These are phyloP conservation scores for Candida vaughaniae DNA, from an alignment of 805 yeast species.

Conservation along the genomic window DNA sequence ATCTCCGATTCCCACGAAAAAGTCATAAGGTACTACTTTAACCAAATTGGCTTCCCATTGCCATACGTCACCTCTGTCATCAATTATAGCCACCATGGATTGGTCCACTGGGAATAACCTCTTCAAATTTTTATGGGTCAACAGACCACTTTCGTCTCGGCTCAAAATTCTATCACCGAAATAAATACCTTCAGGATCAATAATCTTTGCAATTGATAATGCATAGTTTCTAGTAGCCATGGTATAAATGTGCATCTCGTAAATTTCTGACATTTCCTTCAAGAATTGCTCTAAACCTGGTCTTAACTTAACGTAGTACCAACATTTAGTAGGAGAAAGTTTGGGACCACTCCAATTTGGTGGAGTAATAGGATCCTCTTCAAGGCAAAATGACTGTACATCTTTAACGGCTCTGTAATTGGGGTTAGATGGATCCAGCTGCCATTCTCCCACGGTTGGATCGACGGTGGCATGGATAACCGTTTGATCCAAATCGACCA, in stretches of 20 bases:
- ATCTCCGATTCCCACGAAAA: constrained; percentile 96
- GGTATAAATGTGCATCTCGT: constrained; percentile 92
- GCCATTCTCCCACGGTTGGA: constrained; percentile 97
- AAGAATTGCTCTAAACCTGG: constrained; percentile 84
- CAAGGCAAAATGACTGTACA: constrained; percentile 72
- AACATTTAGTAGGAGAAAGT: constrained; percentile 60
- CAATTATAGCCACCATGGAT: constrained; percentile 93
- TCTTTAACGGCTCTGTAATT: constrained; percentile 83
- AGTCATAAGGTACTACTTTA: constrained; percentile 92
- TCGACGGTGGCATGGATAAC: constrained; percentile 97
- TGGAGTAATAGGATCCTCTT: constrained; percentile 67
- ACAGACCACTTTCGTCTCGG: constrained; percentile 91
- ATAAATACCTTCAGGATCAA: constrained; percentile 83
- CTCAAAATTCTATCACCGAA: constrained; percentile 92
- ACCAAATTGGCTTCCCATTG: constrained; percentile 91
- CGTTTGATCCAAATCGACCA: constrained; percentile 96
- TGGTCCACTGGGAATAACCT: constrained; percentile 94
- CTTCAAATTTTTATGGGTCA: constrained; percentile 84
- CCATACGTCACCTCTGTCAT: constrained; percentile 99
- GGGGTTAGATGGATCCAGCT: constrained; percentile 78
- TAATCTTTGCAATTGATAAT: constrained; percentile 78
- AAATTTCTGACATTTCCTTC: constrained; percentile 56
- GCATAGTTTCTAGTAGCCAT: constrained; percentile 98
- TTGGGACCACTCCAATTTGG: constrained; percentile 60
- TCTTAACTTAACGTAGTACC: constrained; percentile 90